Conservation (phyloP, 1,139 yeast genomes). For the Geotrichum carabidarum region DNA sequence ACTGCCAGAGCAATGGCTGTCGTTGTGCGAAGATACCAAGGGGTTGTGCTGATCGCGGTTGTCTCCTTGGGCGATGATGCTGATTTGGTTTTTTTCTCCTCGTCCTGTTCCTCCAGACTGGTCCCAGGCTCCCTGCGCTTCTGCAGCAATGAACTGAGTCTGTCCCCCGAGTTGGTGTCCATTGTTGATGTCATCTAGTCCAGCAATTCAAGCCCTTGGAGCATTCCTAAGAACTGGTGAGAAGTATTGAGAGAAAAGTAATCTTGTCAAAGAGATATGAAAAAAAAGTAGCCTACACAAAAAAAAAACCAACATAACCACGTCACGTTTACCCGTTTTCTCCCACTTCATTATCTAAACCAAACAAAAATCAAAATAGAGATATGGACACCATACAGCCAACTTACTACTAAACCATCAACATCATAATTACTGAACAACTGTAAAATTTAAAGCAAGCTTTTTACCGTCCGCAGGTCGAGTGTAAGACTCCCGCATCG, state of each 20-base stretch:
- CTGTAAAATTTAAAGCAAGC: neutral
- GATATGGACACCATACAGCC: neutral
- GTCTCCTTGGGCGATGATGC: no score
- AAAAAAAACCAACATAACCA: neutral
- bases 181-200: conserved; percentile 1
- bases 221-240: no score
- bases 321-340: neutral
- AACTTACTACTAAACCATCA: neutral
- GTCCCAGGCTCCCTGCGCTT: neutral
- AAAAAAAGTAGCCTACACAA: neutral
- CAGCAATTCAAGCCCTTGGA: neutral
- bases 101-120: neutral
- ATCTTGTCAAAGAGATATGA: neutral
- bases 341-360: neutral
- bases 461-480: neutral
- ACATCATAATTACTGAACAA: neutral
- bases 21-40: conserved; percentile 11
- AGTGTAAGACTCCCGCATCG: conserved; percentile 3
- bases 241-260: no score
- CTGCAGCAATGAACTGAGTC: neutral
- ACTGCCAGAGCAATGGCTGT: conserved; percentile 24
- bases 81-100: neutral
- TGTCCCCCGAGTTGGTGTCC: conserved; percentile 1
- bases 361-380: no score
- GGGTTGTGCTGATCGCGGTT: neutral